phyloP scores from a whole-genome alignment of 495 filamentous ascomycete genomes.

The Tuber brumale region DNA sequence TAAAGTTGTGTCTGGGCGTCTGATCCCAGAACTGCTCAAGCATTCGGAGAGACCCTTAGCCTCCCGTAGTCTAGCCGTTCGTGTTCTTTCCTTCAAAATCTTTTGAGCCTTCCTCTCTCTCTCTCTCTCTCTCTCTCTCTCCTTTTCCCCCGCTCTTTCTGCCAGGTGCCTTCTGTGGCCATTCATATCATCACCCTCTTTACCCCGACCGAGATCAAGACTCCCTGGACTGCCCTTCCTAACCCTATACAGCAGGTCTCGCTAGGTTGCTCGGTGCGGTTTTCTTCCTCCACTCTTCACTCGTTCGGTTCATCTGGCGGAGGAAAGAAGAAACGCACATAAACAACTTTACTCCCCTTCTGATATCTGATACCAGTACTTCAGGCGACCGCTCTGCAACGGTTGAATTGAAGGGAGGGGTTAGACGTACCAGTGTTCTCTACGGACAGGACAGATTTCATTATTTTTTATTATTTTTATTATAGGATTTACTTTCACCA shows the following conservation, averaged over 20 bases:
- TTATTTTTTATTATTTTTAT: too few species aligned
- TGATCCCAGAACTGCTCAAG: neutral
- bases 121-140: constrained; percentile 36
- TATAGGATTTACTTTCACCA: neutral
- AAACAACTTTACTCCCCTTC: neutral
- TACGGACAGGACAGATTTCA: neutral
- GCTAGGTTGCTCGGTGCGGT: neutral
- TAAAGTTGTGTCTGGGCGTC: neutral
- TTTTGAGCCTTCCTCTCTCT: constrained; percentile 22
- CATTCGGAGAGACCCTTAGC: neutral
- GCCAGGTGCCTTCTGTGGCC: constrained; percentile 22
- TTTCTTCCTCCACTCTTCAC: neutral
- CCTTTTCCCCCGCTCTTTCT: constrained; percentile 25
- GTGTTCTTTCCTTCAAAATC: constrained; percentile 10
- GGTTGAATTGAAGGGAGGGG: neutral
- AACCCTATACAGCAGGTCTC: neutral
- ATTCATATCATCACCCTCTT: constrained; percentile 43
- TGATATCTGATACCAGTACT: neutral
- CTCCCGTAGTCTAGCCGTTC: neutral
- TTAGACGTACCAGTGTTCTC: neutral
- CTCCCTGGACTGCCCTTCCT: neutral
- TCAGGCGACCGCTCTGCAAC: neutral
- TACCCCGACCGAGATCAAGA: neutral
- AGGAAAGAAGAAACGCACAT: neutral
- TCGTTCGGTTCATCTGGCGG: neutral